Base-by-base conservation (phyloP, 805 yeast species). In the Candida taoyuanica region DNA sequence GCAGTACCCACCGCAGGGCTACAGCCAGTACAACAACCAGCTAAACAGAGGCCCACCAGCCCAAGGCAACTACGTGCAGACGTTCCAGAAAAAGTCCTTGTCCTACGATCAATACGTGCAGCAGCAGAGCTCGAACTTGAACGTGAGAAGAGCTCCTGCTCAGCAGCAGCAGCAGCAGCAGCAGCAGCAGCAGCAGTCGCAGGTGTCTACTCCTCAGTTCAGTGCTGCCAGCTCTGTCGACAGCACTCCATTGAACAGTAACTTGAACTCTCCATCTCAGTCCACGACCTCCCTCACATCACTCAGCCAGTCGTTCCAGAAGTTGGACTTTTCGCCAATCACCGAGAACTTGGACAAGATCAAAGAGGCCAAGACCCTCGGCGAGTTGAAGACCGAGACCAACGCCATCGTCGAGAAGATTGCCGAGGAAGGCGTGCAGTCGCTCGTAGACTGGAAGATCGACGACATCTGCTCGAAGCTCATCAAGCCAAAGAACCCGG, bases 251-350 rank as follows among this genome's bases (percentile, higher is more conserved):
- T 40, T 47, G 15, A 37, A 44, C 33, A 46, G 53, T n/a, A 47
- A 37, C n/a, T 26, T 52, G 17, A 50, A 39, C 35, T 62, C 71
- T 5, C 71, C 73, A 36, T 58, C 64, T 18, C 70, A 76, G n/a
- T 78, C 91, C 5, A 74, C 88, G 8, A 71, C 85, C 4, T 83
- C 95, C 3, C 68, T 89, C 50, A 65, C 86, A 11, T 81, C 89
- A 5, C 67, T 88, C 43, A 75, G 76, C 49, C 74, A 81, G 27
- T 85, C 93, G 4, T 68, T 88, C 57, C 73, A 72, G 37, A 81
- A 81, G 47, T 63, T 85, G 37, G 74, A 72, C 15, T 52, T 77
- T 29, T 65, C 84, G 8, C 95, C 96, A 17, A 67, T 87, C 42
- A 71, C 82, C 21, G 78, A 73, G 17, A 58, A 71, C 40, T 64